phyloP scores from a whole-genome alignment of 495 filamentous ascomycete species.

The Penicillium flavigenum region DNA sequence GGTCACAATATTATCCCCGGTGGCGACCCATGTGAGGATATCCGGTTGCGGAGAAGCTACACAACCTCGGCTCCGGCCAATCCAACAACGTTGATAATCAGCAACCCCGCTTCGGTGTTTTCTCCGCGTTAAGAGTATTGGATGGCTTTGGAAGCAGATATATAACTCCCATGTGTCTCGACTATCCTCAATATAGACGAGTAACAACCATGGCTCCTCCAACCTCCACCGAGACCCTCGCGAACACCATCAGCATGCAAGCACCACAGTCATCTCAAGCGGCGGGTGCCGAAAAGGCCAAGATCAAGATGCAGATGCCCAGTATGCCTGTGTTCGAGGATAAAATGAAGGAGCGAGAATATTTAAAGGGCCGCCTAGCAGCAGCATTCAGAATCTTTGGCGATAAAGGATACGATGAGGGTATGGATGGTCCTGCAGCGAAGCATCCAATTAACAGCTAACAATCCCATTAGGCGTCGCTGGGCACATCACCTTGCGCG shows the following conservation, averaged over 20 bases:
- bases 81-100: conserved; percentile 3
- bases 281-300: conserved; percentile 30
- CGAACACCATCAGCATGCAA: conserved; percentile 21
- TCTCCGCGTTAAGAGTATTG: background rate
- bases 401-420: conserved; percentile 65
- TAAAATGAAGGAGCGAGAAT: conserved; percentile 61
- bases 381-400: conserved; percentile 70
- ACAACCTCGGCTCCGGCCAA: conserved; percentile 4
- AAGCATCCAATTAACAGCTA: background rate
- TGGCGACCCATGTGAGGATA: background rate
- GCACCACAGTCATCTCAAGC: conserved; percentile 31
- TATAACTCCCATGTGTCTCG: background rate
- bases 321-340: conserved; percentile 57
- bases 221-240: conserved; percentile 30
- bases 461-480: conserved; percentile 43
- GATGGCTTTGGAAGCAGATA: background rate
- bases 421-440: conserved; percentile 19
- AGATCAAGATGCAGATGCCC: conserved; percentile 50
- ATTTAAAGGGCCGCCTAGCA: conserved; percentile 64
- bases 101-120: conserved; percentile 8
- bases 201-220: conserved; percentile 30
- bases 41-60: conserved; percentile 1
- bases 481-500: conserved; percentile 62
- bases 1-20: background rate
- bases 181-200: background rate